phyloP scores from a whole-genome alignment of 164 flowering plant genomes.

The Vitis cinerea region DNA sequence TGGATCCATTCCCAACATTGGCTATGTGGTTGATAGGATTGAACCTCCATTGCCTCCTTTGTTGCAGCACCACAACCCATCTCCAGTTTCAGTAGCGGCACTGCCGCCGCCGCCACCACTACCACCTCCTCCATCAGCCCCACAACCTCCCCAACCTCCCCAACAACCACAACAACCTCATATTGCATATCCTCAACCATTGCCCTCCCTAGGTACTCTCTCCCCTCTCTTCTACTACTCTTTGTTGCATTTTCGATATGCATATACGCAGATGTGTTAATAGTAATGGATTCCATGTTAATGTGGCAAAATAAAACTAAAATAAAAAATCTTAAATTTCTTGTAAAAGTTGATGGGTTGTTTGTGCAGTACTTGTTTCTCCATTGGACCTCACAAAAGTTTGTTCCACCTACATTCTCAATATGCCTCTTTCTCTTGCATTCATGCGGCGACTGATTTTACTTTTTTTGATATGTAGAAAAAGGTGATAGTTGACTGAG shows the following conservation, averaged over 20 bases:
- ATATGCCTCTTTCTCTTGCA: not conserved
- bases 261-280: no score
- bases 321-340: no score
- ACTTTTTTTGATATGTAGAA: not conserved
- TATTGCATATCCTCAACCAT: slow-evolving; percentile 23
- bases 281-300: no score
- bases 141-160: not conserved
- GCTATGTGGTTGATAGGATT: slow-evolving; percentile 14
- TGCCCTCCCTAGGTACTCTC: slow-evolving; percentile 43
- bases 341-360: no score
- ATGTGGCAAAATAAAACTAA: no score
- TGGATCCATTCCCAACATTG: slow-evolving; percentile 4
- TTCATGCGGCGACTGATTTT: not conserved
- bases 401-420: no score
- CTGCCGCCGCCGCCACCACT: slow-evolving; percentile 15
- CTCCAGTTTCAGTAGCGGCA: slow-evolving; percentile 14
- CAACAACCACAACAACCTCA: slow-evolving; percentile 4
- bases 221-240: not conserved
- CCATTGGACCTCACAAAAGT: no score
- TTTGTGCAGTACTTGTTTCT: no score
- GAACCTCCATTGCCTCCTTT: slow-evolving; percentile 21
- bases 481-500: slow-evolving; percentile 1
- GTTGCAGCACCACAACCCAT: slow-evolving; percentile 27
- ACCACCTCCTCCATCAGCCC: slow-evolving; percentile 18
- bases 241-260: not conserved